Evolutionary conservation across 768 basidiomycete genomes (phyloP).

Genomic region (Tricholoma bakamatsutake): DNA sequence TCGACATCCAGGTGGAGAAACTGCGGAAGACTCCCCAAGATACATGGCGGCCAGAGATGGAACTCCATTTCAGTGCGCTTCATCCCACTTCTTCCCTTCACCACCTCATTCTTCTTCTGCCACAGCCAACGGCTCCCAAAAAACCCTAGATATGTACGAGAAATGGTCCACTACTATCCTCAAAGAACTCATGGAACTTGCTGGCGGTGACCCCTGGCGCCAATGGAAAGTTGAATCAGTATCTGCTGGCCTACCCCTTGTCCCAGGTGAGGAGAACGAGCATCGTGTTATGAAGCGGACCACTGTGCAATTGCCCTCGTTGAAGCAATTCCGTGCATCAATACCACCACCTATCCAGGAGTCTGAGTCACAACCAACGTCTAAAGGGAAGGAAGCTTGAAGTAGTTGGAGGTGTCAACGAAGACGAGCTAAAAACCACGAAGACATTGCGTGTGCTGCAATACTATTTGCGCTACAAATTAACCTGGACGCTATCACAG

Average conservation of each 20-base stretch:
- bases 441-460: conserved; percentile 21
- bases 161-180: conserved; percentile 69
- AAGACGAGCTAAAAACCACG: conserved; percentile 2
- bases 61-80: conserved; percentile 58
- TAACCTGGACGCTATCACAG: background rate
- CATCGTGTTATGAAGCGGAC: conserved; percentile 15
- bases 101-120: background rate
- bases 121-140: conserved; percentile 44
- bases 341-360: background rate
- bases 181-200: conserved; percentile 63
- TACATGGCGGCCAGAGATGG: conserved; percentile 54
- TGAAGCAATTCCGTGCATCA: conserved; percentile 15
- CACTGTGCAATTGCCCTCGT: conserved; percentile 18
- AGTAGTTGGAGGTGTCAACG: conserved; percentile 5
- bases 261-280: conserved; percentile 38
- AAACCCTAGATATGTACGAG: conserved; percentile 48
- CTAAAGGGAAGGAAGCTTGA: background rate
- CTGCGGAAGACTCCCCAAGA: conserved; percentile 48
- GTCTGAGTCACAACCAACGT: background rate
- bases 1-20: conserved; percentile 56
- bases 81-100: background rate
- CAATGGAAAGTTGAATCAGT: conserved; percentile 44
- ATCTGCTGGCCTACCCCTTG: conserved; percentile 41
- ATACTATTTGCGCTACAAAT: conserved; percentile 13
- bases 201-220: conserved; percentile 56